These are phyloP conservation scores for Cyclotella sp. DNA, from an alignment of 108 stramenopile genomes.

Conservation along the genomic window DNA sequence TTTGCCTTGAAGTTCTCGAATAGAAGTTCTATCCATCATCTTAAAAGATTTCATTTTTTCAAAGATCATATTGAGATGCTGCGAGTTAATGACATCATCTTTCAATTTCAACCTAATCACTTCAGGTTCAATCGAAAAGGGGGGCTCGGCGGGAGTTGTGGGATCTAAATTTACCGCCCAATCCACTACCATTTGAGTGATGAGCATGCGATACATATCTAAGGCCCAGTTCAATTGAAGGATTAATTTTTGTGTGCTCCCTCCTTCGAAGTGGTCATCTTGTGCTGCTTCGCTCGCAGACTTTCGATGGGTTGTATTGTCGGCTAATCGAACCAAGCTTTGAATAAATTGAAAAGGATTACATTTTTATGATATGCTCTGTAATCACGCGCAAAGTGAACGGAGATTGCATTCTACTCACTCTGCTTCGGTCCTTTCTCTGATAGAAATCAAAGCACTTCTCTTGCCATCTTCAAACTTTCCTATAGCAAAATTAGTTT, in stretches of 20 bases:
- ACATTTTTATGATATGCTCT: neutral
- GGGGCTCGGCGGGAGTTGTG: constrained; percentile 6
- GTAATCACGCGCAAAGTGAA: neutral
- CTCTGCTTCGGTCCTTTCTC: constrained; percentile 24
- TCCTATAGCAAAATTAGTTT: constrained; percentile 16
- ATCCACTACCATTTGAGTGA: constrained; percentile 23
- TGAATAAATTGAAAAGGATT: neutral
- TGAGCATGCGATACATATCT: constrained; percentile 24
- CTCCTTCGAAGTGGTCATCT: constrained; percentile 28
- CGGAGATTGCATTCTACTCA: neutral
- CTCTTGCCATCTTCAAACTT: constrained; percentile 17
- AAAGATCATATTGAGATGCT: constrained; percentile 11
- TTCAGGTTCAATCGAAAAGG: constrained; percentile 3
- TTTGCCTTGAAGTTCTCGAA: neutral
- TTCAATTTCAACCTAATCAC: constrained; percentile 1
- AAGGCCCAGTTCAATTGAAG: constrained; percentile 23
- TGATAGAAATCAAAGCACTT: constrained; percentile 12
- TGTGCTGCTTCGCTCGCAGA: constrained; percentile 23
- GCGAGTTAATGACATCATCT: constrained; percentile 11
- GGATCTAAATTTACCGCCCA: constrained; percentile 17
- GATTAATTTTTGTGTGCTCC: constrained; percentile 23
- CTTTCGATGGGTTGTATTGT: constrained; percentile 4
- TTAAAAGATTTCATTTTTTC: constrained; percentile 19
- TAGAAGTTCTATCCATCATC: constrained; percentile 17
- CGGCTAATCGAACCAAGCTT: constrained; percentile 11